A percentile compares a stretch with the other conserved stretches of the same genome.
Evolutionary conservation across 495 filamentous ascomycete genomes (phyloP).

Genomic region (Lasiosphaeria miniovina): DNA sequence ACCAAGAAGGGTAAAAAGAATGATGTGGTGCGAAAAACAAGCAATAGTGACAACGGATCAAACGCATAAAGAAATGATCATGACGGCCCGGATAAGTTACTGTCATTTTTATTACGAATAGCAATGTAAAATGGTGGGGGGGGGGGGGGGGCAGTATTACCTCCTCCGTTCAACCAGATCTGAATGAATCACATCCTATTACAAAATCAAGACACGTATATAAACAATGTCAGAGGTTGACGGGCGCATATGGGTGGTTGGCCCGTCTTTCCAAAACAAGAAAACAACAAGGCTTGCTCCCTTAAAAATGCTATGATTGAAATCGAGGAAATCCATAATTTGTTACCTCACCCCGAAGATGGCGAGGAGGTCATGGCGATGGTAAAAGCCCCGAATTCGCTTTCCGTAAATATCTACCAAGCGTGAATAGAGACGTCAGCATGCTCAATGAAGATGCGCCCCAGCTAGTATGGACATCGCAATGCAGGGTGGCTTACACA

Average conservation of each 20-base stretch:
- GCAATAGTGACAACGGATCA: not conserved
- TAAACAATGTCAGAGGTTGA: too few relatives aligned
- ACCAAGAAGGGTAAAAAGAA: conserved; percentile 29
- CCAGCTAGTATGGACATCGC: not conserved
- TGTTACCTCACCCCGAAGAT: conserved; percentile 36
- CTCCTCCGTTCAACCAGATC: too few relatives aligned
- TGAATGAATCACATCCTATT: too few relatives aligned
- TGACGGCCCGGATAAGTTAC: not conserved
- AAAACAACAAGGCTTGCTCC: too few relatives aligned
- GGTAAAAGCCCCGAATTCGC: conserved; percentile 66
- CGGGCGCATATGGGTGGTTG: too few relatives aligned
- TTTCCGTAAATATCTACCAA: conserved; percentile 75
- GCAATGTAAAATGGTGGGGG: too few relatives aligned
- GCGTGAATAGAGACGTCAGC: too few relatives aligned
- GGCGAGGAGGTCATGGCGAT: conserved; percentile 67
- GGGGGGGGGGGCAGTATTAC: too few relatives aligned
- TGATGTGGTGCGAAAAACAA: conserved; percentile 1
- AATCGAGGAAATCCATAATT: not conserved
- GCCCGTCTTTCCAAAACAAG: too few relatives aligned
- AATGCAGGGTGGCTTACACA: conserved; percentile 51
- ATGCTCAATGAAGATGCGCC: too few relatives aligned
- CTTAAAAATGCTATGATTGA: not conserved
- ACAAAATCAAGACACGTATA: too few relatives aligned
- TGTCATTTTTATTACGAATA: too few relatives aligned
- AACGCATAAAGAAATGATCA: not conserved